These are phyloP conservation scores for Collybiopsis confluens DNA, from an alignment of 768 basidiomycete genomes.

Conservation along the genomic window DNA sequence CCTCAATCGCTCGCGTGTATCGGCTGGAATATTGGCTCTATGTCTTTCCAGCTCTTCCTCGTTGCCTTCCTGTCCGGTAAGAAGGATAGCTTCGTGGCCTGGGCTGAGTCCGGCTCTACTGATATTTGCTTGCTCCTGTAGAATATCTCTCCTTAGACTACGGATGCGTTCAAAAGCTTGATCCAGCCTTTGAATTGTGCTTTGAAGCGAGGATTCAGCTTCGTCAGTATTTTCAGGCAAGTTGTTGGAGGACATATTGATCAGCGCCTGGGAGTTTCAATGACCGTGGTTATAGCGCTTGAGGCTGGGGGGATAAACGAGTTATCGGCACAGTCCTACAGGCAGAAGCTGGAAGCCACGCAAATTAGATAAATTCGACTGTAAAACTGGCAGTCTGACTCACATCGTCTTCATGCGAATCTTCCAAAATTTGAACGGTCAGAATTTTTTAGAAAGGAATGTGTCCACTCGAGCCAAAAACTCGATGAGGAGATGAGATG, in stretches of 20 bases:
- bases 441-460: too few relatives aligned
- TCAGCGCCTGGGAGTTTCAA: constrained; percentile 17
- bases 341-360: too few relatives aligned
- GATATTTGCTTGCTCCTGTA: constrained; percentile 27
- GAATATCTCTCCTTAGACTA: constrained; percentile 48
- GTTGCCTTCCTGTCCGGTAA: constrained; percentile 20
- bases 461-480: too few relatives aligned
- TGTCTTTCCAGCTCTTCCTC: constrained; percentile 3
- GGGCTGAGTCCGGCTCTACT: constrained; percentile 30
- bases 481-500: too few relatives aligned
- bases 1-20: constrained; percentile 8
- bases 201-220: constrained; percentile 23
- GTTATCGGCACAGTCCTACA: too few relatives aligned
- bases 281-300: too few relatives aligned
- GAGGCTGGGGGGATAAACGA: too few relatives aligned
- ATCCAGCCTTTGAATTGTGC: constrained; percentile 44
- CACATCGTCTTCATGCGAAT: too few relatives aligned
- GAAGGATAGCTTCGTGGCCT: constrained; percentile 33
- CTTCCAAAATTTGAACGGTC: too few relatives aligned
- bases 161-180: constrained; percentile 52
- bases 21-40: constrained; percentile 7
- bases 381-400: too few relatives aligned
- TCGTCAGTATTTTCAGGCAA: constrained; percentile 12
- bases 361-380: too few relatives aligned
- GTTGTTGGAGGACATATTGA: constrained; percentile 2